These are phyloP conservation scores for Esteya vermicola DNA, from an alignment of 2,329 filamentous ascomycete genomes.

Conservation along the genomic window DNA sequence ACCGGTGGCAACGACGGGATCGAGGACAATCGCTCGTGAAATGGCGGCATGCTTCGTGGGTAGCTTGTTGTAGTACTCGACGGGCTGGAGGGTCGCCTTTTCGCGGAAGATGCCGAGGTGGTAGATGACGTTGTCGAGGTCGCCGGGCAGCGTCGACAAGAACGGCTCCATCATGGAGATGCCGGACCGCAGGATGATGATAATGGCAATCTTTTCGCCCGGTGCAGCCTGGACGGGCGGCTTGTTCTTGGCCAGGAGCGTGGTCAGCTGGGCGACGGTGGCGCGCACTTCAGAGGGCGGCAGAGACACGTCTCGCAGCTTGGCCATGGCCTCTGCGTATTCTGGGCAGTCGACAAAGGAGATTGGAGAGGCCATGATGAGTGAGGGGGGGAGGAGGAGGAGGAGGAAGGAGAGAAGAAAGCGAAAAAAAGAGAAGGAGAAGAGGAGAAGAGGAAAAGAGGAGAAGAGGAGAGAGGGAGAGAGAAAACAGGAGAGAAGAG, in stretches of 20 bases:
- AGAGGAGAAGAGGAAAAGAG: not conserved
- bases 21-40: constrained; percentile 59
- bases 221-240: constrained; percentile 35
- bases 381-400: not conserved
- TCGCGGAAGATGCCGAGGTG: constrained; percentile 92
- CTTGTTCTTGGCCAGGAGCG: constrained; percentile 64
- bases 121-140: constrained; percentile 60
- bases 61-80: constrained; percentile 96
- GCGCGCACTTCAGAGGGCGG: constrained; percentile 64
- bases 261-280: constrained; percentile 71
- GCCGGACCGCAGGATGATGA: constrained; percentile 84
- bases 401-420: not conserved
- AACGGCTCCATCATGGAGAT: constrained; percentile 73
- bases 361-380: constrained; percentile 16
- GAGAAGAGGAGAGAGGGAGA: not conserved
- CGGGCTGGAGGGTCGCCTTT: constrained; percentile 68
- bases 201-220: constrained; percentile 56
- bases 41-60: constrained; percentile 47
- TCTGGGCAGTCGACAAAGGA: constrained; percentile 55
- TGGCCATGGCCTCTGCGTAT: constrained; percentile 69
- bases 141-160: constrained; percentile 66
- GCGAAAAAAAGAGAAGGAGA: constrained; percentile 40
- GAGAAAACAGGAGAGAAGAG: not conserved
- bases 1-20: constrained; percentile 86
- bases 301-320: constrained; percentile 35